phyloP scores from a whole-genome alignment of 192 early-diverging fungal genomes.

The Podila epigama region DNA sequence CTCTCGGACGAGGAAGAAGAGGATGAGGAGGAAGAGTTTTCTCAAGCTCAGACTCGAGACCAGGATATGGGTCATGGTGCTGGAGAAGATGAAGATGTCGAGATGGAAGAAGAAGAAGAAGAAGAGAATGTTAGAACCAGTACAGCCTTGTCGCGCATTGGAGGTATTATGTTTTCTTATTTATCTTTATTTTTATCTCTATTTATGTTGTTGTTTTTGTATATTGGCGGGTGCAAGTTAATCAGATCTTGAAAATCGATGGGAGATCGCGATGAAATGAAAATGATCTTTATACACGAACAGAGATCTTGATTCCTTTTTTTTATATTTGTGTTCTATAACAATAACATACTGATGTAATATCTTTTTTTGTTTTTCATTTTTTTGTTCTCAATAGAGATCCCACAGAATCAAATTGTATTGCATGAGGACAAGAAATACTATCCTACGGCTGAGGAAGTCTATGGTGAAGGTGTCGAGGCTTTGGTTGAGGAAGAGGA shows the following conservation, averaged over 20 bases:
- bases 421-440: conserved; percentile 99
- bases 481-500: conserved; percentile 97
- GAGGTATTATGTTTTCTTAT: conserved; percentile 50
- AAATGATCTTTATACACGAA: conserved; percentile 10
- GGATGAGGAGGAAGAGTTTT: conserved; percentile 55
- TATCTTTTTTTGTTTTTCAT: not conserved
- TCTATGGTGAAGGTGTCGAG: conserved; percentile 96
- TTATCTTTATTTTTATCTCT: not conserved
- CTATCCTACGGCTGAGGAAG: conserved; percentile 96
- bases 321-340: no score
- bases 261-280: not conserved
- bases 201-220: conserved; percentile 8
- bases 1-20: conserved; percentile 76
- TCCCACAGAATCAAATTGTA: conserved; percentile 79
- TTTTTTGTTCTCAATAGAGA: conserved; percentile 43
- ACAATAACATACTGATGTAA: not conserved
- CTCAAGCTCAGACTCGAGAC: conserved; percentile 35
- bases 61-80: conserved; percentile 29
- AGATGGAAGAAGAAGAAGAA: conserved; percentile 52
- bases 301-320: not conserved
- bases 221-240: no score
- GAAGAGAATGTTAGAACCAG: conserved; percentile 33
- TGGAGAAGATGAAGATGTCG: conserved; percentile 60
- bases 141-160: conserved; percentile 69
- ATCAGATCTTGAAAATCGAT: no score